phyloP scores from a whole-genome alignment of 106 monocot species.

The Cymbidium sinense region DNA sequence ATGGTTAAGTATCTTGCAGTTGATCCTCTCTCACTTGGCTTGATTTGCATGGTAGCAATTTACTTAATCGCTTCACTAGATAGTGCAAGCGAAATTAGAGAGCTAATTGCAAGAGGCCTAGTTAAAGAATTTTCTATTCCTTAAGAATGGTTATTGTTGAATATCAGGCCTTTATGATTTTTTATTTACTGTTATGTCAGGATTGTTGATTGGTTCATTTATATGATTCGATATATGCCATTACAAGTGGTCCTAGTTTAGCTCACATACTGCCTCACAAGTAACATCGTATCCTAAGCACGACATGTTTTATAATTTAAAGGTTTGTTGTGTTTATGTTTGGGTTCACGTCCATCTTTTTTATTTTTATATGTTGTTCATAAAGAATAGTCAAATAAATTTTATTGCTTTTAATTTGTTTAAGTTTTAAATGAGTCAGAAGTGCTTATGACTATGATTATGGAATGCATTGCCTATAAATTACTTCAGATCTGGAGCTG shows the following conservation, averaged over 20 bases:
- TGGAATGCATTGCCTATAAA: background rate
- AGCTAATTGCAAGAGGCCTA: no score
- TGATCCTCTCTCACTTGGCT: background rate
- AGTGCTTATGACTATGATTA: background rate
- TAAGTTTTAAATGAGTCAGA: background rate
- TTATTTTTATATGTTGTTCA: background rate
- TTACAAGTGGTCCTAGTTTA: background rate
- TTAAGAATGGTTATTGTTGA: background rate
- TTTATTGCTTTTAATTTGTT: background rate
- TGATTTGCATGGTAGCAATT: background rate
- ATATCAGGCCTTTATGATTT: background rate
- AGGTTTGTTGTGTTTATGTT: background rate
- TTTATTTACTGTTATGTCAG: background rate
- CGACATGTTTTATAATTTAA: background rate
- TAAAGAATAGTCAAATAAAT: background rate
- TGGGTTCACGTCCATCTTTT: background rate
- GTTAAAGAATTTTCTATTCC: background rate
- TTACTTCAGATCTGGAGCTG: background rate
- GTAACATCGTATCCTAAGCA: background rate
- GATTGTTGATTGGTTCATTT: background rate
- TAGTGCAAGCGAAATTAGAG: no score
- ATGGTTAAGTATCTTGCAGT: constrained; percentile 33
- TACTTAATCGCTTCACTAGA: no score
- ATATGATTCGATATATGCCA: no score
- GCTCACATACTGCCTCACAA: background rate